These are phyloP conservation scores for Fusarium sp. DNA, from an alignment of 2,329 filamentous ascomycete species.

Conservation along the genomic window DNA sequence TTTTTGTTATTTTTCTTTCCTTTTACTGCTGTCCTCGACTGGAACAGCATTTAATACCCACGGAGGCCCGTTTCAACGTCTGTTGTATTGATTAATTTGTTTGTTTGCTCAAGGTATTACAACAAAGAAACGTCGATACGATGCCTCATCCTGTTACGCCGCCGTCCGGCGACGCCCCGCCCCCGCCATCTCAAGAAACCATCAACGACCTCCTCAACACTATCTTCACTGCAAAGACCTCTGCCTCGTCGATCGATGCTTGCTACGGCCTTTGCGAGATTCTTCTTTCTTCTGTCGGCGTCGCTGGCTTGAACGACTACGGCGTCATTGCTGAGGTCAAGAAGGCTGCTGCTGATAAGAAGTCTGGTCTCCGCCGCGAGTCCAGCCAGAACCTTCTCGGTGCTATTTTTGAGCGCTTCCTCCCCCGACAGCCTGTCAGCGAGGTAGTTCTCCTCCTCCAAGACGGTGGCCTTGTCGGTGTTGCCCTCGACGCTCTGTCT, in stretches of 20 bases:
- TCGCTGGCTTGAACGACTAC: slow-evolving; percentile 64
- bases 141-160: slow-evolving; percentile 65
- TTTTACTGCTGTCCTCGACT: slow-evolving; percentile 12
- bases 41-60: slow-evolving; percentile 25
- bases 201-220: slow-evolving; percentile 72
- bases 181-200: slow-evolving; percentile 73
- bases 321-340: slow-evolving; percentile 67
- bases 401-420: slow-evolving; percentile 91
- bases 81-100: neutral
- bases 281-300: slow-evolving; percentile 65
- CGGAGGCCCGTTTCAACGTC: slow-evolving; percentile 33
- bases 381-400: slow-evolving; percentile 95
- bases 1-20: slow-evolving; percentile 34
- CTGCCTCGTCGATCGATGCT: slow-evolving; percentile 74
- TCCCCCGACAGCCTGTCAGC: slow-evolving; percentile 78
- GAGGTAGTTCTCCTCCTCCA: slow-evolving; percentile 87
- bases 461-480: slow-evolving; percentile 77
- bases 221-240: slow-evolving; percentile 76
- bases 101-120: neutral
- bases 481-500: slow-evolving; percentile 84
- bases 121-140: slow-evolving; percentile 34
- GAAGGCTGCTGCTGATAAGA: slow-evolving; percentile 91
- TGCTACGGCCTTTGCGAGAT: slow-evolving; percentile 71
- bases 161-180: slow-evolving; percentile 60
- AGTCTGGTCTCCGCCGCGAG: slow-evolving; percentile 85